These are phyloP conservation scores for Alloascoidea hylecoeti DNA, from an alignment of 805 yeast genomes.

Conservation along the genomic window DNA sequence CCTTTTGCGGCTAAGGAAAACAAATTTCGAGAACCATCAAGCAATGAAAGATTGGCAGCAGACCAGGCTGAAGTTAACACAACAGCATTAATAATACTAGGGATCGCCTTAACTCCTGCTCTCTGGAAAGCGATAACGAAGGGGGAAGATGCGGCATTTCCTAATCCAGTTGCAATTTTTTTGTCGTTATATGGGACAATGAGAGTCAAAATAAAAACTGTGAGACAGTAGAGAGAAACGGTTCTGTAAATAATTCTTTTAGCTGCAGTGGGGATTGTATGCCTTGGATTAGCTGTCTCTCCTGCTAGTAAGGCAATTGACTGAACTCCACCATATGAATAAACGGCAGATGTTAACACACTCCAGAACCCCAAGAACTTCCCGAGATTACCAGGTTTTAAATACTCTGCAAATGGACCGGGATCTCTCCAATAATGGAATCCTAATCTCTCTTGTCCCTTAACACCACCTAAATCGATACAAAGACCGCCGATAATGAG, in stretches of 20 bases:
- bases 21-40: conserved; percentile 62
- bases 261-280: conserved; percentile 57
- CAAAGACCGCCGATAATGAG: conserved; percentile 46
- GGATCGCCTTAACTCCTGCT: conserved; percentile 50
- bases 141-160: conserved; percentile 65
- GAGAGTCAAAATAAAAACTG: conserved; percentile 53
- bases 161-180: conserved; percentile 28
- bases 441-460: conserved; percentile 59
- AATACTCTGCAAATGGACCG: conserved; percentile 40
- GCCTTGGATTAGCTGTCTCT: conserved; percentile 57
- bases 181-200: conserved; percentile 49
- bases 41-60: conserved; percentile 70
- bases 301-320: conserved; percentile 59
- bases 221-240: conserved; percentile 42
- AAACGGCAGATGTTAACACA: conserved; percentile 52
- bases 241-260: conserved; percentile 59
- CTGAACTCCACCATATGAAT: conserved; percentile 62
- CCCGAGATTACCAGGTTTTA: conserved; percentile 31
- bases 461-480: conserved; percentile 65
- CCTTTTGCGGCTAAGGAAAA: conserved; percentile 63
- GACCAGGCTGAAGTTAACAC: conserved; percentile 66
- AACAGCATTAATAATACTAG: conserved; percentile 66
- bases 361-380: conserved; percentile 46
- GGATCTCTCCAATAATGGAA: conserved; percentile 59
- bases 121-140: conserved; percentile 69